These are phyloP conservation scores for Micractinium sp. DNA, from an alignment of 139 green algal genomes.

Conservation along the genomic window DNA sequence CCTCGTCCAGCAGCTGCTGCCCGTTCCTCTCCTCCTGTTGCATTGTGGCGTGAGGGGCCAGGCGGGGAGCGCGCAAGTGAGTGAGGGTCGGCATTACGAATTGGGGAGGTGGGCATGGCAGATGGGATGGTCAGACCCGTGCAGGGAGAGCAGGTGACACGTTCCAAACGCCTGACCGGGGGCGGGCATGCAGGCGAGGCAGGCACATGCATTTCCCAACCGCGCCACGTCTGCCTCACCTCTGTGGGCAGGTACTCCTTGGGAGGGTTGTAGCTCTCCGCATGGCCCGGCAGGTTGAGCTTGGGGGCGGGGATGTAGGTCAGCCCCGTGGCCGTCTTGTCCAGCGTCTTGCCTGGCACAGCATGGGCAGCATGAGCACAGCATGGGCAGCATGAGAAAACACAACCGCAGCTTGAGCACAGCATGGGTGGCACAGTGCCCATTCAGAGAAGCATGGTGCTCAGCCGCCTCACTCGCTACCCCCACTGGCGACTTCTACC, in stretches of 20 bases:
- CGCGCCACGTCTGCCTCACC: slow-evolving; percentile 25
- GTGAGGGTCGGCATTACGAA: not conserved
- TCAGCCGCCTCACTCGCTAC: no score
- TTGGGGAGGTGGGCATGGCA: no score
- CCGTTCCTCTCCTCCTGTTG: slow-evolving; percentile 81
- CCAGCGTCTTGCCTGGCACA: slow-evolving; percentile 34
- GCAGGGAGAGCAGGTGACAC: no score
- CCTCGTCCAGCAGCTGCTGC: slow-evolving; percentile 79
- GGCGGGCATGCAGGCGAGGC: no score
- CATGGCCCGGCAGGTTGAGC: slow-evolving; percentile 88
- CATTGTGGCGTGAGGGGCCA: not conserved
- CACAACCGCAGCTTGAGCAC: no score
- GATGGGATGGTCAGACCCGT: no score
- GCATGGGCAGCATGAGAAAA: no score
- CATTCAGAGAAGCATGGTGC: no score
- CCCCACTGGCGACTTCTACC: no score
- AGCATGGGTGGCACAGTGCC: no score
- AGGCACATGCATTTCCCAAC: not conserved
- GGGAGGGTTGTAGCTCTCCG: slow-evolving; percentile 96
- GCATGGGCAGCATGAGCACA: not conserved
- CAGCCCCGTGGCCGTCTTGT: slow-evolving; percentile 81
- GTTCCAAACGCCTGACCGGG: no score
- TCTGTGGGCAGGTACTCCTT: slow-evolving; percentile 95
- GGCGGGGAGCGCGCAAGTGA: not conserved
- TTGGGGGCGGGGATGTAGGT: slow-evolving; percentile 94